Percentiles rank a stretch among this genome's conserved stretches.
These are phyloP conservation scores for Porcisia hertigi DNA, from an alignment of 208 protist genomes.

Conservation along the genomic window DNA sequence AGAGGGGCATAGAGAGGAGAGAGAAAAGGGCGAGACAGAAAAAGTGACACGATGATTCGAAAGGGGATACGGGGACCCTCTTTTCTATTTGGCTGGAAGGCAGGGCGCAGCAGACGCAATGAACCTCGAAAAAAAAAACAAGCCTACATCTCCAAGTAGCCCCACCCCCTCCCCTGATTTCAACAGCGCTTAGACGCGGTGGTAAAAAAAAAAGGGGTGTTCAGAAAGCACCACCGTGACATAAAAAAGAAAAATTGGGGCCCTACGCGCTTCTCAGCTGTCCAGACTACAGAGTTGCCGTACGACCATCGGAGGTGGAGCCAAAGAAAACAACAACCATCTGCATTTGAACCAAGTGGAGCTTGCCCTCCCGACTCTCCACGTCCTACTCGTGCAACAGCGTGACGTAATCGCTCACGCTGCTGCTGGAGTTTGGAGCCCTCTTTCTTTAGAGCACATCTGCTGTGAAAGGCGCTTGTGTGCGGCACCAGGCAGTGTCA, in stretches of 20 bases:
- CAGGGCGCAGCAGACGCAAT: neutral
- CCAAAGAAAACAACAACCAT: neutral
- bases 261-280: neutral
- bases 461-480: neutral
- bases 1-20: neutral
- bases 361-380: neutral
- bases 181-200: neutral
- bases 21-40: neutral
- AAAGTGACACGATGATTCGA: neutral
- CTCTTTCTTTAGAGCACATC: neutral
- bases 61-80: neutral
- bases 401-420: neutral
- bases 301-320: neutral
- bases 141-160: no score
- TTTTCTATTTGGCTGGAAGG: neutral
- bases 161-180: neutral
- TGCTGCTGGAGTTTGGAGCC: neutral
- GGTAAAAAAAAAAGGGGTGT: neutral
- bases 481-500: neutral
- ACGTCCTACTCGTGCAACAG: neutral
- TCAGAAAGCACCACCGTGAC: neutral
- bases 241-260: neutral
- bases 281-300: neutral
- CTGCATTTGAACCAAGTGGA: neutral
- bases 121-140: no score